Conservation (phyloP, 352 stramenopile genomes). For the Aphanomyces euteiches region DNA sequence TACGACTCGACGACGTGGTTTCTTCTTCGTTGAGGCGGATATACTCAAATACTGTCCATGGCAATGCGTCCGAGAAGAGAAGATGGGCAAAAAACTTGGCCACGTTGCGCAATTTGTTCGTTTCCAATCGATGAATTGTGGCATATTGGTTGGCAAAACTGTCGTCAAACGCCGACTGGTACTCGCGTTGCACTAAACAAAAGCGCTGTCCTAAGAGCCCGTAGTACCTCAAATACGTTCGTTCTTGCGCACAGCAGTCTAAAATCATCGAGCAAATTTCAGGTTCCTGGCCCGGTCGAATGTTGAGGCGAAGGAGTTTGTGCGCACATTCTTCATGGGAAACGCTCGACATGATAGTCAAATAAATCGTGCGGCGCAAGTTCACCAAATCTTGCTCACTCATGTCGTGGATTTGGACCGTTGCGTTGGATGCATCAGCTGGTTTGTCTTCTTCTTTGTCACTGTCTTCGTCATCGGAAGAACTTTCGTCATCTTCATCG, state of each 20-base stretch:
- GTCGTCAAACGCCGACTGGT: conserved; percentile 93
- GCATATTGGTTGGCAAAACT: conserved; percentile 94
- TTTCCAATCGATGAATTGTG: conserved; percentile 97
- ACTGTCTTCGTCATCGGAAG: conserved; percentile 48
- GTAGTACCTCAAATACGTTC: conserved; percentile 97
- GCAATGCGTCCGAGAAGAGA: conserved; percentile 95
- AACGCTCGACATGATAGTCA: conserved; percentile 99
- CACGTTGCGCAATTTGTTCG: conserved; percentile 98
- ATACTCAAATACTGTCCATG: conserved; percentile 96
- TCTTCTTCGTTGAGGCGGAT: conserved; percentile 98
- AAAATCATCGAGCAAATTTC: conserved; percentile 99
- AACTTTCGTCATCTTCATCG: conserved; percentile 41
- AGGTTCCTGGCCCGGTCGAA: conserved; percentile 93
- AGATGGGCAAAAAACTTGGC: conserved; percentile 99
- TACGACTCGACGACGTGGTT: conserved; percentile 97
- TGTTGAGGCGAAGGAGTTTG: conserved; percentile 98
- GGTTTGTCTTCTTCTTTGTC: conserved; percentile 46
- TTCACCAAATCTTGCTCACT: conserved; percentile 98
- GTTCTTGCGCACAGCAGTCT: conserved; percentile 98
- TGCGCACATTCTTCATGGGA: conserved; percentile 99
- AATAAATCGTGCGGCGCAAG: conserved; percentile 97
- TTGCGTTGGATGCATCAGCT: conserved; percentile 25
- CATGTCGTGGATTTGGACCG: conserved; percentile 90
- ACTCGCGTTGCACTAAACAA: conserved; percentile 94
- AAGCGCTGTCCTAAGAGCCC: conserved; percentile 96